Conservation (phyloP, 805 yeast species). For the Metschnikowia noctiluminum region DNA sequence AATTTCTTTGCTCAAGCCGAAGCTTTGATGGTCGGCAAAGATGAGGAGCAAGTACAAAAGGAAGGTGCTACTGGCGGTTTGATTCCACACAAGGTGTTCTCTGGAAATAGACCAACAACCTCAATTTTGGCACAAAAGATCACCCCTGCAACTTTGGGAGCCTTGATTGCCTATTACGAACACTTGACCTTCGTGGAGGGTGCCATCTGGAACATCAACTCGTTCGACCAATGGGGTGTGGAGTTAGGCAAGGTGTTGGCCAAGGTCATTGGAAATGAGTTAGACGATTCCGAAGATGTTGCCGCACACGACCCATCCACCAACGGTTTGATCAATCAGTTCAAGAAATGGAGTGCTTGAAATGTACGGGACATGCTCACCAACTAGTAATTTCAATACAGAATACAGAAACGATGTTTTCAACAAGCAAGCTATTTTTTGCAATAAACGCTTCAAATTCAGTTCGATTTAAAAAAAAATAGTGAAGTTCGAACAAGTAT, state of each 20-base stretch:
- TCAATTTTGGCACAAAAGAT: conserved; percentile 93
- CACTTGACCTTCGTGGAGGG: conserved; percentile 97
- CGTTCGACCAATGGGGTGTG: conserved; percentile 99
- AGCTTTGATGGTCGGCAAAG: conserved; percentile 95
- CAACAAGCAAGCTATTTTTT: too few species aligned
- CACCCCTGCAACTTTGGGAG: conserved; percentile 94
- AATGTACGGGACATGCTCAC: neutral
- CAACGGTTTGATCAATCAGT: conserved; percentile 88
- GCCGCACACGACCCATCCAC: conserved; percentile 86
- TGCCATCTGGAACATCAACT: conserved; percentile 97
- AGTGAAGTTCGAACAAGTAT: too few species aligned
- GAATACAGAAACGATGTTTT: neutral
- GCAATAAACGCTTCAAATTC: too few species aligned
- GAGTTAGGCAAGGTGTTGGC: conserved; percentile 98
- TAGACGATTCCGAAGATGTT: conserved; percentile 57
- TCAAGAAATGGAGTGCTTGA: conserved; percentile 70
- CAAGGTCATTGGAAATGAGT: conserved; percentile 88
- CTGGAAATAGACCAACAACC: conserved; percentile 99
- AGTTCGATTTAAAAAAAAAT: too few species aligned
- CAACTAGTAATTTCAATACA: neutral
- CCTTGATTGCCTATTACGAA: conserved; percentile 96
- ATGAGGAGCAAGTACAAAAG: conserved; percentile 72
- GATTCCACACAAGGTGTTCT: conserved; percentile 93
- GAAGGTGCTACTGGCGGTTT: conserved; percentile 87
- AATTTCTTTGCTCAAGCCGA: conserved; percentile 98